Conservation (phyloP, 192 early-diverging fungal genomes). For the Coemansia sp. region DNA sequence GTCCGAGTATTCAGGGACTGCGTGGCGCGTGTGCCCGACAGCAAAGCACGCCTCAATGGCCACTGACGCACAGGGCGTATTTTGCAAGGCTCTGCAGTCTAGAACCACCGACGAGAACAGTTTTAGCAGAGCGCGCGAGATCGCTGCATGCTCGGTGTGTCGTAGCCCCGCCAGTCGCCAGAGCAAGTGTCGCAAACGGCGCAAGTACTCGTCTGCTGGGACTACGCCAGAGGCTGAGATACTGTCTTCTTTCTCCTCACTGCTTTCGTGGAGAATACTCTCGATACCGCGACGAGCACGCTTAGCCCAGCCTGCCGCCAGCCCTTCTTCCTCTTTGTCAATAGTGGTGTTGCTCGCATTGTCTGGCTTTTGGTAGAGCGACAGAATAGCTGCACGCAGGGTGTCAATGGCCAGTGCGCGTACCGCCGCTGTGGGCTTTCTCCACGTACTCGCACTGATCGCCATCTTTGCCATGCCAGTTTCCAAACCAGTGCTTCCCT, state of each 20-base stretch:
- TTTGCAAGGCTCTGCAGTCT: constrained; percentile 9
- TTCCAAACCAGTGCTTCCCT: neutral
- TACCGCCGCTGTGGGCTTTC: constrained; percentile 22
- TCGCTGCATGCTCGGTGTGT: constrained; percentile 9
- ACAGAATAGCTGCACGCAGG: constrained; percentile 10
- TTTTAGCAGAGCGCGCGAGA: constrained; percentile 11
- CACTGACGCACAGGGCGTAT: constrained; percentile 10
- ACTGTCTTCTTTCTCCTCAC: constrained; percentile 1
- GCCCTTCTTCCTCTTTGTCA: neutral
- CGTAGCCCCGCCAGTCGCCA: constrained; percentile 40
- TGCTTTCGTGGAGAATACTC: constrained; percentile 8
- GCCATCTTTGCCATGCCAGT: neutral
- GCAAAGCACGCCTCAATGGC: constrained; percentile 35
- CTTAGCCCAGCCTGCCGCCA: constrained; percentile 20
- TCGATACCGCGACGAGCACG: constrained; percentile 11
- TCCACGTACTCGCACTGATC: neutral
- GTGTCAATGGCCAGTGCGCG: constrained; percentile 20
- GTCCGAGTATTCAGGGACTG: neutral
- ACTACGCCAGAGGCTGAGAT: neutral
- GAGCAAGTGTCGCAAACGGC: constrained; percentile 26
- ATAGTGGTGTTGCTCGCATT: neutral
- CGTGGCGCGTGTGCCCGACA: neutral
- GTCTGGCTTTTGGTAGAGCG: neutral
- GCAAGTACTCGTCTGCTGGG: neutral
- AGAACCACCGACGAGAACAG: constrained; percentile 24